Evolutionary conservation across 768 basidiomycete genomes (phyloP).

Genomic region (Lentinus brumalis): DNA sequence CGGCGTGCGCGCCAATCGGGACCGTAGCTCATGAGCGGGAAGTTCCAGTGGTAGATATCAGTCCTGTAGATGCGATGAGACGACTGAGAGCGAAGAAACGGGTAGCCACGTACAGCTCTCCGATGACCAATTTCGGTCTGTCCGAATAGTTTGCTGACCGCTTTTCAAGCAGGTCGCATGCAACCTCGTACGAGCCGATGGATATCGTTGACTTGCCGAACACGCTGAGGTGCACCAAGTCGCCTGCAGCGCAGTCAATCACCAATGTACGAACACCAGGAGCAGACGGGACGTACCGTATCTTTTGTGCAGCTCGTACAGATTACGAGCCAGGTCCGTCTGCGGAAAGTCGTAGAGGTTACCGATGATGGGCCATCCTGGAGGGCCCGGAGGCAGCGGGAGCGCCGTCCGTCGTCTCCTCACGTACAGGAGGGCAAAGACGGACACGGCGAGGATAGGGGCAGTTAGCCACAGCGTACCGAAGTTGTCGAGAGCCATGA

Average conservation of each 20-base stretch:
- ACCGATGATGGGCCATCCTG: conserved; percentile 9
- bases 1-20: conserved; percentile 1
- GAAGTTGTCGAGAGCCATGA: no score
- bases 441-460: no score
- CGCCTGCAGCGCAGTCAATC: conserved; percentile 13
- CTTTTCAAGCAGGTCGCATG: conserved; percentile 44
- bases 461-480: no score
- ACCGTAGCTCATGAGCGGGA: neutral
- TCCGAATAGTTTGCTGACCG: conserved; percentile 43
- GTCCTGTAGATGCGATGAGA: neutral
- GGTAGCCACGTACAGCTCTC: neutral
- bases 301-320: neutral
- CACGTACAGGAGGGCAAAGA: no score
- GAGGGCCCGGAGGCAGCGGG: neutral
- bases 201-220: conserved; percentile 31
- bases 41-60: neutral
- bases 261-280: no score
- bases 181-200: conserved; percentile 37
- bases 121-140: conserved; percentile 17
- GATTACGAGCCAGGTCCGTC: neutral
- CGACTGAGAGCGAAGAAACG: neutral
- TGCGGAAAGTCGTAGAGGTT: conserved; percentile 9
- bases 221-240: conserved; percentile 17
- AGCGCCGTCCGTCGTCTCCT: no score
- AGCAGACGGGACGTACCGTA: neutral